Base-by-base conservation (phyloP, 139 green algal species). In the Haematococcus sp. region DNA sequence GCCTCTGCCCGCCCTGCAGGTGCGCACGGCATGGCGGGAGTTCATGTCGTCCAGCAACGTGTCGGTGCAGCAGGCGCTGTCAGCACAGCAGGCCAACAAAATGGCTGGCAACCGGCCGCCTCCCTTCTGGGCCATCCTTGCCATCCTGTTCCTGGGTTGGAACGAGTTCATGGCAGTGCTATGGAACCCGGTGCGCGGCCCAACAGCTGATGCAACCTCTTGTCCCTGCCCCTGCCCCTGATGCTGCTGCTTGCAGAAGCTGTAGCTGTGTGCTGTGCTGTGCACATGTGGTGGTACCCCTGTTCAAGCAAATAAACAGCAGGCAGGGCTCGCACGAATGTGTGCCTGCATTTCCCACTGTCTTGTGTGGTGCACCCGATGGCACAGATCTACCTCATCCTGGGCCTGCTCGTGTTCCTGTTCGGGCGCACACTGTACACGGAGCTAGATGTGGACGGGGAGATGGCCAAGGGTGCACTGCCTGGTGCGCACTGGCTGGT, bases 71-170 rank as follows among this genome's bases (percentile, higher is more conserved):
- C 79, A 92, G 88, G 91, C 90, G 51, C 63, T 84, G 60, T 71
- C 84, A 9, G 86, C 88, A 23, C 91, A 93, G 81, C 85, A 95
- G 51, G 87, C 90, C 44, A 93, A 92, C 81, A 76, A 82, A 2
- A 77, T 90, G 51, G 92, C 92, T 16, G 84, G 73, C 76, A 92
- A 91, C 73, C 74, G 87, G 34, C 44, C 70, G 30, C 88, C 90
- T 25, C 94, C 94, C 1, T 69, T 94, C 59, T 98, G 94, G 94
- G 93, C 94, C 17, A 87, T 98, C 19, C 63, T 74, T 0, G 91
- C 92, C 54, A 98, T 98, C 72, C 34, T 89, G 28, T 68, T 98
- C 63, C 86, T 98, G 77, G 94, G 94, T 40, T 97, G 91, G 77
- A 95, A 98, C 78, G 94, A 98, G 80, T 81, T 92, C 56, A 85